These are phyloP conservation scores for Bolboschoenus planiculmis DNA, from an alignment of 176 grass and related monocot species.

Conservation along the genomic window DNA sequence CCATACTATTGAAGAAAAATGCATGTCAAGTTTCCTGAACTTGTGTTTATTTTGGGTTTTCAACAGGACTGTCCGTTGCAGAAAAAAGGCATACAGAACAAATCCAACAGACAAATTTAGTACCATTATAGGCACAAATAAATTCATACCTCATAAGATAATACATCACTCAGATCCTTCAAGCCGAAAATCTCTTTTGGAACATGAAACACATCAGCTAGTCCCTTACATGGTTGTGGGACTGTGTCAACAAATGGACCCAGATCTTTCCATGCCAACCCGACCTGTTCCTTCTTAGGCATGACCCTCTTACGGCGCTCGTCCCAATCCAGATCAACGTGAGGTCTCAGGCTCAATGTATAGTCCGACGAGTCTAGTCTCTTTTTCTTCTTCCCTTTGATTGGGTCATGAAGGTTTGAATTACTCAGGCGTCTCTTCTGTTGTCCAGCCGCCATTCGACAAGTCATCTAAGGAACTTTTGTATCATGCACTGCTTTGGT, in stretches of 20 bases:
- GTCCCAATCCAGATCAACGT: constrained; percentile 61
- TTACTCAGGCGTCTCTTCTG: constrained; percentile 67
- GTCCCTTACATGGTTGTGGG: constrained; percentile 27
- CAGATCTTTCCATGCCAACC: constrained; percentile 65
- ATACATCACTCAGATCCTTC: constrained; percentile 44
- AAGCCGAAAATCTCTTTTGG: constrained; percentile 57
- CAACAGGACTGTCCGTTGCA: not conserved
- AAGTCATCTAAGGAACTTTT: constrained; percentile 41
- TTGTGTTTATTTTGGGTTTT: not conserved
- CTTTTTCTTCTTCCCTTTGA: constrained; percentile 54
- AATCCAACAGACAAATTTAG: not conserved
- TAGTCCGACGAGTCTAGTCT: constrained; percentile 44
- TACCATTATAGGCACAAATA: not conserved
- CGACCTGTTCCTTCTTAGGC: constrained; percentile 64
- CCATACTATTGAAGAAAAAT: not conserved
- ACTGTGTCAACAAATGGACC: constrained; percentile 49
- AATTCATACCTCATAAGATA: constrained; percentile 68
- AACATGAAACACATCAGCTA: constrained; percentile 68
- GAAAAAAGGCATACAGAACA: not conserved
- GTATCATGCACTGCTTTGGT: not conserved
- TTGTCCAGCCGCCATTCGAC: constrained; percentile 71
- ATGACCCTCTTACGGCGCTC: constrained; percentile 48
- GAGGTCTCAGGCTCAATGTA: constrained; percentile 55
- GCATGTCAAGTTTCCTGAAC: not conserved
- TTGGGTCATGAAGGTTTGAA: constrained; percentile 50